Conservation (phyloP, 805 yeast genomes). For the Komagataella mondaviorum region DNA sequence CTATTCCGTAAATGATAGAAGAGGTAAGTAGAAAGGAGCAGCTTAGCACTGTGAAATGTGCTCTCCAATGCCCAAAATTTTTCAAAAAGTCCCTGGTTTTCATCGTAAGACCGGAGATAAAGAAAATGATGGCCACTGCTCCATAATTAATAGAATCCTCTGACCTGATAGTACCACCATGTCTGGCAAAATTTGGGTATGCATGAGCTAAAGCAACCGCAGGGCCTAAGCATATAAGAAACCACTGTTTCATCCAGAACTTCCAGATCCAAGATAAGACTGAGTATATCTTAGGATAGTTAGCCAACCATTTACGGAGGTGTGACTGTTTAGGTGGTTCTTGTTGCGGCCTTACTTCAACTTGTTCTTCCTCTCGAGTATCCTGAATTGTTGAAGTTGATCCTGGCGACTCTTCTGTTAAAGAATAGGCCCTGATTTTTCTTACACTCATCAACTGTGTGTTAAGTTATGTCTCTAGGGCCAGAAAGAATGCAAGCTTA, state of each 20-base stretch:
- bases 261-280: not conserved
- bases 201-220: constrained; percentile 64
- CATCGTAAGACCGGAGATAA: constrained; percentile 74
- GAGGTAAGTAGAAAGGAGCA: constrained; percentile 57
- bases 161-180: constrained; percentile 64
- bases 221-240: constrained; percentile 56
- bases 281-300: not conserved
- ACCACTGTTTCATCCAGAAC: constrained; percentile 41
- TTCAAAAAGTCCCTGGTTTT: constrained; percentile 42
- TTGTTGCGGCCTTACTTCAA: not conserved
- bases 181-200: constrained; percentile 74
- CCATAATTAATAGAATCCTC: constrained; percentile 74
- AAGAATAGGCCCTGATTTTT: not conserved
- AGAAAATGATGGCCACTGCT: constrained; percentile 71
- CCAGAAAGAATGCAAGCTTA: not conserved
- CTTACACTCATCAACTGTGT: not conserved
- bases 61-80: constrained; percentile 72
- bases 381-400: not conserved
- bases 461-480: not conserved
- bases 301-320: not conserved
- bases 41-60: constrained; percentile 57
- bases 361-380: not conserved
- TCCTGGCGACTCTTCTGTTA: not conserved
- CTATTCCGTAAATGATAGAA: constrained; percentile 60
- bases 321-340: not conserved